phyloP scores from a whole-genome alignment of 2,329 filamentous ascomycete species.

The Phyllosticta citribraziliensis region DNA sequence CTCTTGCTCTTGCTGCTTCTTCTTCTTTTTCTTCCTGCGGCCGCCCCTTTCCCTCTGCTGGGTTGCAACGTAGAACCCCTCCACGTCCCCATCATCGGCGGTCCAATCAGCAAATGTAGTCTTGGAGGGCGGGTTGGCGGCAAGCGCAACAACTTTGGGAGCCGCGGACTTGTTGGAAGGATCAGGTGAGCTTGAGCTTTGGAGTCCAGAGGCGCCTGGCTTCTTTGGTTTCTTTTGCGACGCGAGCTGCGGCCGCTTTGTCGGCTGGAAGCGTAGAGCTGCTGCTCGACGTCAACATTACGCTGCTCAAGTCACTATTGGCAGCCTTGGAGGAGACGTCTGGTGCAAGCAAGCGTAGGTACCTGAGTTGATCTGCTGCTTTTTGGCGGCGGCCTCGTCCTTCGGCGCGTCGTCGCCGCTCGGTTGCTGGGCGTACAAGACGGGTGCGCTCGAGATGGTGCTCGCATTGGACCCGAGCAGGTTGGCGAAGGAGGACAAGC shows the following conservation, averaged over 20 bases:
- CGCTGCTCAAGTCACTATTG: constrained; percentile 10
- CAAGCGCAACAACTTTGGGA: constrained; percentile 15
- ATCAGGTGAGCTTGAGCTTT: constrained; percentile 14
- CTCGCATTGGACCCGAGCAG: constrained; percentile 53
- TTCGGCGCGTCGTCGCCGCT: constrained; percentile 38
- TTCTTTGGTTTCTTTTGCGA: constrained; percentile 55
- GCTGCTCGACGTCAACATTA: constrained; percentile 9
- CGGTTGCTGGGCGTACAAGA: constrained; percentile 52
- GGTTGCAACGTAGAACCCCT: constrained; percentile 53
- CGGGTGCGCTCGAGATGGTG: constrained; percentile 70
- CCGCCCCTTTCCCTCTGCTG: constrained; percentile 59
- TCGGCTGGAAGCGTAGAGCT: constrained; percentile 70
- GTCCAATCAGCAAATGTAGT: constrained; percentile 74
- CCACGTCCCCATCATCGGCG: constrained; percentile 69
- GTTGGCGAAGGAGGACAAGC: constrained; percentile 73
- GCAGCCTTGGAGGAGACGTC: constrained; percentile 14
- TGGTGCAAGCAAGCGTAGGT: constrained; percentile 30
- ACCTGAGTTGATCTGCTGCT: constrained; percentile 55
- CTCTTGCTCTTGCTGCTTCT: constrained; percentile 61
- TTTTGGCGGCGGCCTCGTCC: constrained; percentile 39
- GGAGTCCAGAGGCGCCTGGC: constrained; percentile 19
- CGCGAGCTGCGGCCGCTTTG: constrained; percentile 54
- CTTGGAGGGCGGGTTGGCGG: constrained; percentile 45
- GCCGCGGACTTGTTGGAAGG: constrained; percentile 8
- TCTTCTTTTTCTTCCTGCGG: constrained; percentile 49